Conservation (phyloP, 1,284 basidiomycete genomes). For the Afroboletus lepidellus region DNA sequence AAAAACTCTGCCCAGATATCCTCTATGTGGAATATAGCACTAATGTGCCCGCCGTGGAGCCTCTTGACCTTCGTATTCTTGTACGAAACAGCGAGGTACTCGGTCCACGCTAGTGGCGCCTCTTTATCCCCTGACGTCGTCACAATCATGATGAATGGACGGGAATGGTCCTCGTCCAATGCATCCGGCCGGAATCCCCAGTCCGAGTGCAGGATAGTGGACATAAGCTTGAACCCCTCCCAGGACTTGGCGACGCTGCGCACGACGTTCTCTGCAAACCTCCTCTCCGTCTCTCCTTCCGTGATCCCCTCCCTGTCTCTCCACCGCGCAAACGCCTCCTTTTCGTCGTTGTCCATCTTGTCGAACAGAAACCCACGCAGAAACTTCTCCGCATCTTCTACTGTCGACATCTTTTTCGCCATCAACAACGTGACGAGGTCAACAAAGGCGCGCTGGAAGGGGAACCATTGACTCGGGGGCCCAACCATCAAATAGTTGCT, state of each 20-base stretch:
- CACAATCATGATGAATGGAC: slow-evolving; percentile 46
- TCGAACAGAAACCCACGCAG: slow-evolving; percentile 40
- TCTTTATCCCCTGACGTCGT: slow-evolving; percentile 39
- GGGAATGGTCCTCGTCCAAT: slow-evolving; percentile 45
- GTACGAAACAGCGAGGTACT: slow-evolving; percentile 46
- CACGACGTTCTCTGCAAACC: slow-evolving; percentile 42
- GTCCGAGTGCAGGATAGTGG: slow-evolving; percentile 46
- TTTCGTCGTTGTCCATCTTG: slow-evolving; percentile 43
- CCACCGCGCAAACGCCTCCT: slow-evolving; percentile 41
- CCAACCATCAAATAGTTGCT: slow-evolving; percentile 46
- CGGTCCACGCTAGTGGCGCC: slow-evolving; percentile 40
- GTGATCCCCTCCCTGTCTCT: slow-evolving; percentile 38
- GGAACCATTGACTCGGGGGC: slow-evolving; percentile 42
- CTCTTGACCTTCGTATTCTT: slow-evolving; percentile 38
- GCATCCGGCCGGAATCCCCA: slow-evolving; percentile 50
- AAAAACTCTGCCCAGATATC: slow-evolving; percentile 47
- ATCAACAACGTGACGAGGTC: slow-evolving; percentile 37
- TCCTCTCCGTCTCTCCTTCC: slow-evolving; percentile 43
- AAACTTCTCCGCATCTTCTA: slow-evolving; percentile 42
- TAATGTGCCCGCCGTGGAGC: slow-evolving; percentile 49
- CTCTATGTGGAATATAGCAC: slow-evolving; percentile 42
- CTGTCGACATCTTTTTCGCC: slow-evolving; percentile 36
- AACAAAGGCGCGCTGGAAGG: slow-evolving; percentile 37
- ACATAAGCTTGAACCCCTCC: slow-evolving; percentile 50
- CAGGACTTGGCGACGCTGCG: slow-evolving; percentile 50